Conservation (phyloP, 2,329 filamentous ascomycete species). For the Ophiostoma himal-ulmi region DNA sequence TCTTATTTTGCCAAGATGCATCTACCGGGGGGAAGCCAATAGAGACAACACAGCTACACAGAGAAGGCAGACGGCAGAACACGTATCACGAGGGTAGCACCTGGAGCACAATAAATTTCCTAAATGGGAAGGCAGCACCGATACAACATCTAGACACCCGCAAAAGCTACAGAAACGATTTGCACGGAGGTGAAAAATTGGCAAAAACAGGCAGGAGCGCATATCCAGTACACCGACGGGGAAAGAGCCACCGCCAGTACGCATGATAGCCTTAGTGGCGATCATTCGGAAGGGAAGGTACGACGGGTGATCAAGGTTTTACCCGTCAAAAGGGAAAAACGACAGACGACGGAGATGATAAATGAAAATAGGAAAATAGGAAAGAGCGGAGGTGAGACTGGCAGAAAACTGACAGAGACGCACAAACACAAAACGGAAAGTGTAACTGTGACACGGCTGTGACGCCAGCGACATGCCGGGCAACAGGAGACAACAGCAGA, state of each 20-base stretch:
- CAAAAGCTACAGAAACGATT: not conserved
- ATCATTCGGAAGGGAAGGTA: not conserved
- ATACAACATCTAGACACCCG: not conserved
- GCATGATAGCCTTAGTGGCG: not conserved
- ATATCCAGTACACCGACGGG: not conserved
- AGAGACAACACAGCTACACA: not conserved
- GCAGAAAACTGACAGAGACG: not conserved
- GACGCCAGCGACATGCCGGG: constrained; percentile 1
- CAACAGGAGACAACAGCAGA: not conserved
- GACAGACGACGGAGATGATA: not conserved
- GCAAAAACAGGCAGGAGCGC: not conserved
- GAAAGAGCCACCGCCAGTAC: not conserved
- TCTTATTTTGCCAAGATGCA: no score
- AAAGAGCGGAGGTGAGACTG: not conserved
- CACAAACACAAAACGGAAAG: not conserved
- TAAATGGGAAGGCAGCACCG: constrained; percentile 10
- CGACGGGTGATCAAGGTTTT: not conserved
- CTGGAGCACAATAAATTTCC: not conserved
- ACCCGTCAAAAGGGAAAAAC: not conserved
- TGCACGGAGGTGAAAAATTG: not conserved
- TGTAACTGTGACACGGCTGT: constrained; percentile 2
- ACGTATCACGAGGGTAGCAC: not conserved
- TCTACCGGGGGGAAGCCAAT: not conserved
- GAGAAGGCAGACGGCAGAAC: no score
- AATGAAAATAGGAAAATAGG: not conserved